phyloP scores from a whole-genome alignment of 2,329 filamentous ascomycete species.

The Penicillium sp. region DNA sequence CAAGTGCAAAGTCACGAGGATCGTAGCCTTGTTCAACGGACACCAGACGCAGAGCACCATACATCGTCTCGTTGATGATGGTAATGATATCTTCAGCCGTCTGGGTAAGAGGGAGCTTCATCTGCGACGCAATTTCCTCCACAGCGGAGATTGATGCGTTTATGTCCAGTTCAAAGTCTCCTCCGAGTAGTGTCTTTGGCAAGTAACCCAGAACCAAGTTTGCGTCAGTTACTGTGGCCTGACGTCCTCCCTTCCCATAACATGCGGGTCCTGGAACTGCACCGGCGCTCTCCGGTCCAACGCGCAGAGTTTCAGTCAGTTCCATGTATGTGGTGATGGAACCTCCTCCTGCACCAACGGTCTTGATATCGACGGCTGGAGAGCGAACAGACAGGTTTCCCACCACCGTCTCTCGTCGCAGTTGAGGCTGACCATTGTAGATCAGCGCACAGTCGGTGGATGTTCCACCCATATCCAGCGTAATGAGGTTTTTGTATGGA shows the following conservation, averaged over 20 bases:
- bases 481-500: constrained; percentile 47
- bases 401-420: constrained; percentile 46
- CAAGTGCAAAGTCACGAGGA: constrained; percentile 48
- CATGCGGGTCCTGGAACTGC: constrained; percentile 47
- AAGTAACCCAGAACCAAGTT: constrained; percentile 48
- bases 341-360: constrained; percentile 48
- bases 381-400: constrained; percentile 44
- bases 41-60: constrained; percentile 48
- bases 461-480: constrained; percentile 50
- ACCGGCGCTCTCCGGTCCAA: constrained; percentile 49
- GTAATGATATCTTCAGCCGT: constrained; percentile 49
- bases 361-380: constrained; percentile 47
- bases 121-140: constrained; percentile 43
- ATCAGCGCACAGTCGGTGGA: constrained; percentile 48
- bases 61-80: constrained; percentile 50
- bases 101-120: constrained; percentile 41
- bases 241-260: constrained; percentile 46
- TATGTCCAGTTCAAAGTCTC: constrained; percentile 44
- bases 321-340: constrained; percentile 47
- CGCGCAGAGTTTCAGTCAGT: constrained; percentile 46
- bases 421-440: constrained; percentile 40
- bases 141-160: constrained; percentile 42
- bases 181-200: constrained; percentile 44
- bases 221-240: constrained; percentile 49
- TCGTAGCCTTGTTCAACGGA: constrained; percentile 52